Evolutionary conservation across 176 grass and related monocot genomes (phyloP), one percentile per base, ranked within the genome.

Genomic region (Coix lacrymajobi): DNA sequence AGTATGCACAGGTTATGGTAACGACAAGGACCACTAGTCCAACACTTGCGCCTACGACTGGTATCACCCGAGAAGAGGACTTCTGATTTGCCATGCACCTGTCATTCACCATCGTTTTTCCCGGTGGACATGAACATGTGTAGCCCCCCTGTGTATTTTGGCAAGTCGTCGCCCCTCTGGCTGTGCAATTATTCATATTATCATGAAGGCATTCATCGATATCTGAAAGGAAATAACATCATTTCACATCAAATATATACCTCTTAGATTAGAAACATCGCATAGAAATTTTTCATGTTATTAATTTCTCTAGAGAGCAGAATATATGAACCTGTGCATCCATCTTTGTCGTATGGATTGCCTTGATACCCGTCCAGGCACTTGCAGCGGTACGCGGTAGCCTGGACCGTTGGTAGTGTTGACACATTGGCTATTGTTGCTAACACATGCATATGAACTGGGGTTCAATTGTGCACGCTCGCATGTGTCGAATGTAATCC

Each of bases 261-360:
- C n/a, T n/a, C n/a, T n/a, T n/a, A n/a, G n/a, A n/a, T n/a, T n/a
- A n/a, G n/a, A n/a, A n/a, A n/a, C n/a, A n/a, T n/a, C n/a, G 1
- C 1, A 49, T 19, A 4, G 16, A 49, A 48, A n/a, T n/a, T 44
- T 14, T 49, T 49, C 46, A 7, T 49, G 45, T 4, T 37, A 37
- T 37, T 19, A 49, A 49, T 49, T 49, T 56, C 22, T 56, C 8
- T n/a, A 56, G 52, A 56, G 52, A 56, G 22, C 20, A 56, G 20
- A 56, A 56, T 5, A 56, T 5, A 54, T 1, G 52, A 57, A 79
- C 77, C 77, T 79, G 31, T 41, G 62, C 78, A 80, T 51, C 78
- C 78, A 26, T 8, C 28, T 2, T 0, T 32, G 32, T 54, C 0
- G 25, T 80, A 80, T 0, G 78, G 78, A 16, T 80, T 80, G 25